Conservation (phyloP, 2,329 filamentous ascomycete species). For the Boeremia exigua region DNA sequence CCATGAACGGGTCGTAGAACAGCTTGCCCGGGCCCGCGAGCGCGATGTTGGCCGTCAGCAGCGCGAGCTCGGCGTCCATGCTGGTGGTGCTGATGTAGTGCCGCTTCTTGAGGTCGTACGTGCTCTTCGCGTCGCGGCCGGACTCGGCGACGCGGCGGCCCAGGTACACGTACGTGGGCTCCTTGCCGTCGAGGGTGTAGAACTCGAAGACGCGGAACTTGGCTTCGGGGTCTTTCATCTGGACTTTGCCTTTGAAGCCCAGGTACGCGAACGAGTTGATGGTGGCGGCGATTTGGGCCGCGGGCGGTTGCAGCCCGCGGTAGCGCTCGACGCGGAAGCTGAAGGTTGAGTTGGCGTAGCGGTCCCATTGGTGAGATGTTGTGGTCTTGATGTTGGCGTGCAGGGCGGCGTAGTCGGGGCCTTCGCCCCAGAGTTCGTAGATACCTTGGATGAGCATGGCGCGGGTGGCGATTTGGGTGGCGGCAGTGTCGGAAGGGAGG, state of each 20-base stretch:
- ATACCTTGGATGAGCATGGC: conserved; percentile 84
- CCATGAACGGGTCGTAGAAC: conserved; percentile 94
- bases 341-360: conserved; percentile 72
- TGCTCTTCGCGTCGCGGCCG: conserved; percentile 70
- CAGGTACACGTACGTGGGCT: conserved; percentile 68
- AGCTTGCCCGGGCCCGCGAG: conserved; percentile 81
- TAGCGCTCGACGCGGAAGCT: conserved; percentile 86
- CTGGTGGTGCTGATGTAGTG: conserved; percentile 94
- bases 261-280: conserved; percentile 85
- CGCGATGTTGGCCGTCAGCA: conserved; percentile 91
- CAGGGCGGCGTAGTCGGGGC: conserved; percentile 69
- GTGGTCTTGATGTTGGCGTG: conserved; percentile 67
- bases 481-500: conserved; percentile 68
- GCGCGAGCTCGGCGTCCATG: conserved; percentile 93
- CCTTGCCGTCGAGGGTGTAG: conserved; percentile 64
- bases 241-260: conserved; percentile 77
- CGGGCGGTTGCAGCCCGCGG: conserved; percentile 70
- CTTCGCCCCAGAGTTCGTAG: conserved; percentile 87
- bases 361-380: conserved; percentile 69
- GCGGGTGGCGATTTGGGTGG: conserved; percentile 71
- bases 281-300: conserved; percentile 68
- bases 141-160: conserved; percentile 73
- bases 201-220: conserved; percentile 85
- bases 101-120: conserved; percentile 90
- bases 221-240: conserved; percentile 71